These are phyloP conservation scores for Hypericum androsaemum DNA, from an alignment of 345 rosid genomes.

Conservation along the genomic window DNA sequence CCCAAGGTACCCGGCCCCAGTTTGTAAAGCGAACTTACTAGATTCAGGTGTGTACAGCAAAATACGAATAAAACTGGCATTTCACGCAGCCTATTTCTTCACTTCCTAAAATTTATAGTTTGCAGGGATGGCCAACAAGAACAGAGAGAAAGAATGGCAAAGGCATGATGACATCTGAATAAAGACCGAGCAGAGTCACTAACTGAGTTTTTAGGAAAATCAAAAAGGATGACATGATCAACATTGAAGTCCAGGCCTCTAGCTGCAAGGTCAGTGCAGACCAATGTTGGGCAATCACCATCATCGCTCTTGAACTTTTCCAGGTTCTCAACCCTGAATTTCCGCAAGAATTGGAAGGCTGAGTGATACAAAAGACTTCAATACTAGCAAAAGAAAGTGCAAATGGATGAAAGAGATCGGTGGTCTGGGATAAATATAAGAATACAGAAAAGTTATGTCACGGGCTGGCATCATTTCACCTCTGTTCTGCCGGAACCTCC, in stretches of 20 bases:
- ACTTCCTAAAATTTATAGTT: too few relatives aligned
- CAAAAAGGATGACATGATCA: slow-evolving; percentile 90
- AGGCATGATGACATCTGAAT: background rate
- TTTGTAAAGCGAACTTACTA: too few relatives aligned
- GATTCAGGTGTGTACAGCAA: too few relatives aligned
- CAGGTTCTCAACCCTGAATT: slow-evolving; percentile 68
- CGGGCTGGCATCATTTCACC: slow-evolving; percentile 30
- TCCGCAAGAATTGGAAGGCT: background rate
- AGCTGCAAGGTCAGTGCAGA: slow-evolving; percentile 94
- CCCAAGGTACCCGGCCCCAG: too few relatives aligned
- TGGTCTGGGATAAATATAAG: too few relatives aligned
- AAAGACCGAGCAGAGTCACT: slow-evolving; percentile 15
- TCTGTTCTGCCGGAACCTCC: slow-evolving; percentile 90
- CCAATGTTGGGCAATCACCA: slow-evolving; percentile 88
- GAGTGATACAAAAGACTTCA: too few relatives aligned
- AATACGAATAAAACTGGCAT: too few relatives aligned
- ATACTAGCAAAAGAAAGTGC: too few relatives aligned
- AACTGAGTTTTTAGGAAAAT: slow-evolving; percentile 85
- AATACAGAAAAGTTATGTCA: too few relatives aligned
- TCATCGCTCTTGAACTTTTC: slow-evolving; percentile 79
- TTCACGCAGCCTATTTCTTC: too few relatives aligned
- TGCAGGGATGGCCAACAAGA: background rate
- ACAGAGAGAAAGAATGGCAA: background rate
- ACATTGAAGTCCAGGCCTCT: slow-evolving; percentile 86
- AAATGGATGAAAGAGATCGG: too few relatives aligned